Evolutionary conservation across 2,329 filamentous ascomycete genomes (phyloP).

Genomic region (Calonectria montana): DNA sequence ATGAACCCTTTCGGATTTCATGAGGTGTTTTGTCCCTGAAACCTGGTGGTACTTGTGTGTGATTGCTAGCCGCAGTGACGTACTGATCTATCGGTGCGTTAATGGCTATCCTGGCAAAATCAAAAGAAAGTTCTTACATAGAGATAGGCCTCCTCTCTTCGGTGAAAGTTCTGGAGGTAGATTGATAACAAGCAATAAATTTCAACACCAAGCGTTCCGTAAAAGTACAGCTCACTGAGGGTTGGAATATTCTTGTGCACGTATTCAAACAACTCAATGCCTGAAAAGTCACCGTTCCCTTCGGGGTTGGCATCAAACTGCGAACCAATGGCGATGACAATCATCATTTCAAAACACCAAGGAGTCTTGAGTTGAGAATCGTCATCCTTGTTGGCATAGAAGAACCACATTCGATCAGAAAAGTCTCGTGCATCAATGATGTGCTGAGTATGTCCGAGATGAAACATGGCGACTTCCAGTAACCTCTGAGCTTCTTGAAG

Average conservation of each 20-base stretch:
- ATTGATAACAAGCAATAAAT: constrained; percentile 42
- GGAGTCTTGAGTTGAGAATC: constrained; percentile 34
- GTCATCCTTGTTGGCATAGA: constrained; percentile 39
- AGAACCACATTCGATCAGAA: constrained; percentile 41
- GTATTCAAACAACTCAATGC: constrained; percentile 37
- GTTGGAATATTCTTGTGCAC: constrained; percentile 43
- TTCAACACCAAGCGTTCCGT: constrained; percentile 44
- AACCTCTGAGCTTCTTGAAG: constrained; percentile 38
- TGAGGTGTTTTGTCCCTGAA: constrained; percentile 39
- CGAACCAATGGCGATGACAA: constrained; percentile 40
- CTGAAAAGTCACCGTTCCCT: constrained; percentile 39
- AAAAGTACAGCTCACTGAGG: constrained; percentile 39
- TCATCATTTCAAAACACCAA: constrained; percentile 43
- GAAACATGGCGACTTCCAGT: constrained; percentile 38
- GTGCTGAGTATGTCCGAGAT: constrained; percentile 42
- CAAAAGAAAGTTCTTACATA: constrained; percentile 25
- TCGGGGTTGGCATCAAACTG: constrained; percentile 41
- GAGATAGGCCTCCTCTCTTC: constrained; percentile 42
- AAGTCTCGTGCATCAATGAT: constrained; percentile 42
- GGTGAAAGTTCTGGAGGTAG: constrained; percentile 39
- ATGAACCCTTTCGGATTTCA: constrained; percentile 40
- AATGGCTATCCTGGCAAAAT: neutral
- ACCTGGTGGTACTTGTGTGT: constrained; percentile 45
- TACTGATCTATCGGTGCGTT: constrained; percentile 35
- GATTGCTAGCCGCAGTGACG: constrained; percentile 41